Base-by-base conservation (phyloP, 1,139 yeast genomes). In the Scheffersomyces insectosa region DNA sequence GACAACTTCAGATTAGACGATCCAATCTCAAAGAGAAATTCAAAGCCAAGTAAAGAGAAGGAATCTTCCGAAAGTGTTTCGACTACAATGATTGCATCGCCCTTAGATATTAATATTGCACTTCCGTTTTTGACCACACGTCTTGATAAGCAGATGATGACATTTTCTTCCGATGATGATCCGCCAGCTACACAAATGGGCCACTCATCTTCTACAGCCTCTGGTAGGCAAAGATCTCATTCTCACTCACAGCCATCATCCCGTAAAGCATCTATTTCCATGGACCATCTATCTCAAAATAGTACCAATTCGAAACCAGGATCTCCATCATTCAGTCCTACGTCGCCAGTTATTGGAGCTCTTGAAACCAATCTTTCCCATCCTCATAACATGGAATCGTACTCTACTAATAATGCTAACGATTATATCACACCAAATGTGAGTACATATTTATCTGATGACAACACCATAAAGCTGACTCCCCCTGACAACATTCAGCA, bases 121-220 rank as follows among this genome's bases (percentile, higher is more conserved):
- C 62, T 74, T 36, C 79, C 79, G 2, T 74, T 74, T 42, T 57
- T 74, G 34, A 74, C 79, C n/a, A 70, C 78, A 0, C 60, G 57
- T 38, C 45, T 56, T 9, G 79, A 74, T 49, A 72, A 70, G 46
- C 52, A 54, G 8, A 50, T 63, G 36, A 49, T 59, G 47, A 56
- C 68, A 1, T 52, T 66, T 1, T 52, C 59, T n/a, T 39, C 50
- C 16, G 63, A 53, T 33, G 67, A 63, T 3, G 66, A 58, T 11
- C 47, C 43, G 15, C 25, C 36, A 30, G 28, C 38, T 28, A 15
- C 13, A 25, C 14, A 33, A 16, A 33, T 33, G 20, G 34, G 11
- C 7, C 34, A 14, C 14, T 20, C 25, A 8, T 20, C 25, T 1
- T 20, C 25, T 20, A 5, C 25, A 1, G 25, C 25, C 25, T 20